These are phyloP conservation scores for Abrus precatorius DNA, from an alignment of 306 rosid genomes.

Conservation along the genomic window DNA sequence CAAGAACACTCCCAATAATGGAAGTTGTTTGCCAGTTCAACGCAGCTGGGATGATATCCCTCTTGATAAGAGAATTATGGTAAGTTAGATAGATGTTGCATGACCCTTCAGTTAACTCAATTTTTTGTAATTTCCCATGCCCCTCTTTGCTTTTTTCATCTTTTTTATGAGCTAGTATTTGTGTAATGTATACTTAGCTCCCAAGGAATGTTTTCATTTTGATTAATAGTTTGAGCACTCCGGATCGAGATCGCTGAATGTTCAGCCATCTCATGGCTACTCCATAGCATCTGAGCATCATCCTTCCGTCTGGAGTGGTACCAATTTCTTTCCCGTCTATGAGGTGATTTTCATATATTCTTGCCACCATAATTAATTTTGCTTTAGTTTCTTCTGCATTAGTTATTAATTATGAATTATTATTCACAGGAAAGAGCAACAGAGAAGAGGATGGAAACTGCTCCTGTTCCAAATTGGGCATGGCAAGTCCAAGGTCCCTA, in stretches of 20 bases:
- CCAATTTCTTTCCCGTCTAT: constrained; percentile 62
- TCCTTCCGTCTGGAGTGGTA: constrained; percentile 57
- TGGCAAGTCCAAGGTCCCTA: constrained; percentile 69
- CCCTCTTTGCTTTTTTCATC: background rate
- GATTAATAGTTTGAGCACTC: constrained; percentile 63
- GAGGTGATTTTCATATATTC: constrained; percentile 56
- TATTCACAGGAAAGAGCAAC: constrained; percentile 81
- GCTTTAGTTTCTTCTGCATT: background rate
- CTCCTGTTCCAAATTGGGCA: constrained; percentile 65
- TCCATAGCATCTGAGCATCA: constrained; percentile 59
- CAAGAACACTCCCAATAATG: constrained; percentile 46
- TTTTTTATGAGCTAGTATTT: constrained; percentile 1
- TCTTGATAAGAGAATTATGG: constrained; percentile 61
- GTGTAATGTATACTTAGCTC: background rate
- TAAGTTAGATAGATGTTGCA: constrained; percentile 48
- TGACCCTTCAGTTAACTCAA: background rate
- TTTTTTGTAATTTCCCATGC: constrained; percentile 1
- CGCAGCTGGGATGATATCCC: constrained; percentile 58
- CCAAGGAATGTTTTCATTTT: constrained; percentile 18
- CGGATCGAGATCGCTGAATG: constrained; percentile 55
- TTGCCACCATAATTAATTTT: background rate
- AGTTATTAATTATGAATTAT: background rate
- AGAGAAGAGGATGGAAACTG: constrained; percentile 71
- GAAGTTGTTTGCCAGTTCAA: constrained; percentile 55
- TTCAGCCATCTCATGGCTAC: constrained; percentile 60